Base-by-base conservation (phyloP, 2,329 filamentous ascomycete species). In the Colletotrichum sublineola region DNA sequence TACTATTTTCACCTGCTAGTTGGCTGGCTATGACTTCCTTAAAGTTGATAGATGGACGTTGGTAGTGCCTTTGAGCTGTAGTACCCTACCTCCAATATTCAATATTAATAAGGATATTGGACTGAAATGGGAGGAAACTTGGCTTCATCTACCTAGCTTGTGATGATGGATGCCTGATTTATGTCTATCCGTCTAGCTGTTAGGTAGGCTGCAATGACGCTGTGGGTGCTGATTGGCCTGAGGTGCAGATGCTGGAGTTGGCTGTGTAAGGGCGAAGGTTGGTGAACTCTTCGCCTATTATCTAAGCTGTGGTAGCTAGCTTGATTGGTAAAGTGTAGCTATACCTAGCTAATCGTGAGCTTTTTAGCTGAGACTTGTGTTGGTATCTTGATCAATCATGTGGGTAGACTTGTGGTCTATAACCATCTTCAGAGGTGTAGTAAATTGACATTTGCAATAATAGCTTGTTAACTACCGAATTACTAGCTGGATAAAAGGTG, bases 41-140 rank as follows among this genome's bases (percentile, higher is more conserved):
- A 0, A 77, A 73, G 0, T 73, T 63, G 7, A 77, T 71, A 24
- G n/a, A n/a, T 75, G 52, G 31, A 44, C 18, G 12, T 73, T 68
- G 0, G 50, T 15, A 24, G 6, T 9, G 40, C 15, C 14, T 14
- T 64, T 71, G 5, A 75, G 78, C 24, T 40, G 18, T 2, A 46
- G 60, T 2, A 77, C 75, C 0, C 77, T 77, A 9, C 75, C 76
- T 1, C 75, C 78, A 24, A 76, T 76, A 14, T 78, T 78, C n/a
- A n/a, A n/a, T n/a, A n/a, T n/a, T n/a, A 0, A 79, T 77, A 40
- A 78, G 71, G 7, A 80, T 50, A 0, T 73, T 67, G 1, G 71
- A 1, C 0, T n/a, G 46, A 11, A 63, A 11, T 20, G 44, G 40
- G 20, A 46, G 60, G 12, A 63, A 52, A 4, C 33, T 81, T 80